phyloP scores from a whole-genome alignment of 192 early-diverging fungal genomes.

The Chytriomyces sp. region DNA sequence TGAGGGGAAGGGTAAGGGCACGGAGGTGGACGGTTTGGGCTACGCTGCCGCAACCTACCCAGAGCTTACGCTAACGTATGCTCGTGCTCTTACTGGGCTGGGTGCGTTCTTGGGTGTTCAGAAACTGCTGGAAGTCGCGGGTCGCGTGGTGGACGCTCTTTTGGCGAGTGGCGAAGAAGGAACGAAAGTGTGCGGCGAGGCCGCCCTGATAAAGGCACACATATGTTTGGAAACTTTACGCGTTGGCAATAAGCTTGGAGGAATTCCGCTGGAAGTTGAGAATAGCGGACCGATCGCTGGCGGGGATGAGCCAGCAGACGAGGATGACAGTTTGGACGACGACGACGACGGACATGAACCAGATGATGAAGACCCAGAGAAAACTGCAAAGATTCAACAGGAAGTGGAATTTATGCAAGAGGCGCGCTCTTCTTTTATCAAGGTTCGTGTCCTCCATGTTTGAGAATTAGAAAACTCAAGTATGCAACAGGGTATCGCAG shows the following conservation, averaged over 20 bases:
- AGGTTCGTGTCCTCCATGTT: background rate
- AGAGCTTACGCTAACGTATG: background rate
- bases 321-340: background rate
- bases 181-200: background rate
- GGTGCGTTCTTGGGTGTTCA: background rate
- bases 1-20: background rate
- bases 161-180: background rate
- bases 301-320: background rate
- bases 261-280: background rate
- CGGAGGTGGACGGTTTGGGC: background rate
- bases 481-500: background rate
- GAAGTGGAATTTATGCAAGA: conserved; percentile 1
- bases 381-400: background rate
- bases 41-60: background rate
- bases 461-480: background rate
- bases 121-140: background rate
- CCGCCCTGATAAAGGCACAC: background rate
- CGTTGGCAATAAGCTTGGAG: background rate
- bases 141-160: background rate
- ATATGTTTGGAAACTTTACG: background rate
- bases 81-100: background rate
- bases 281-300: no score
- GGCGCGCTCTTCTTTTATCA: conserved; percentile 3
- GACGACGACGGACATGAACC: background rate
- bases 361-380: background rate